phyloP scores from a whole-genome alignment of 2,329 filamentous ascomycete species.

The Ophiostoma fasciatum region DNA sequence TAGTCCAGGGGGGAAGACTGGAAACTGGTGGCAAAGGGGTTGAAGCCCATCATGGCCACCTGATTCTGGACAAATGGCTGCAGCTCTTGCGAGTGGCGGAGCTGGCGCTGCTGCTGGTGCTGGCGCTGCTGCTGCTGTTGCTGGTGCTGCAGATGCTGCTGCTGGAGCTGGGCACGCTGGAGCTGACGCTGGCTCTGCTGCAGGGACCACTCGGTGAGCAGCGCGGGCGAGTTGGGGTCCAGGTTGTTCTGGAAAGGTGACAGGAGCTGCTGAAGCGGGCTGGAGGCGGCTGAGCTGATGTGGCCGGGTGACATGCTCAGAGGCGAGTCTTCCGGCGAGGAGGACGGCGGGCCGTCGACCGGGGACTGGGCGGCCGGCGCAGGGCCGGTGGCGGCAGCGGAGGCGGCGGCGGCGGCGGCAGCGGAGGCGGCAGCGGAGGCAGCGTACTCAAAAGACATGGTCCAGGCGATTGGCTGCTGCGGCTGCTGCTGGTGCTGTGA shows the following conservation, averaged over 20 bases:
- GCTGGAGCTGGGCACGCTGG: constrained; percentile 20
- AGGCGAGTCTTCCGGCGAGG: constrained; percentile 37
- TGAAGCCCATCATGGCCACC: constrained; percentile 34
- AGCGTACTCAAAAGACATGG: constrained; percentile 36
- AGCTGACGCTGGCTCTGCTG: constrained; percentile 36
- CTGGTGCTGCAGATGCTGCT: constrained; percentile 30
- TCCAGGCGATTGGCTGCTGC: constrained; percentile 29
- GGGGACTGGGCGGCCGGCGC: constrained; percentile 21
- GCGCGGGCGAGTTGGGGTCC: constrained; percentile 31
- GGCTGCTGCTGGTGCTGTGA: constrained; percentile 20
- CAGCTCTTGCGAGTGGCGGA: constrained; percentile 27
- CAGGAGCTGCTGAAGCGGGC: constrained; percentile 38
- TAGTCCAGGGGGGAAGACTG: constrained; percentile 45
- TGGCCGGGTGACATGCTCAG: constrained; percentile 31
- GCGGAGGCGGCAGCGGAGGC: constrained; percentile 16
- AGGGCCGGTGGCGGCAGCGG: constrained; percentile 15
- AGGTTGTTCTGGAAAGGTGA: constrained; percentile 38
- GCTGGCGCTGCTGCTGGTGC: constrained; percentile 13
- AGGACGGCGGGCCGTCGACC: constrained; percentile 28
- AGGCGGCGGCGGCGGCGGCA: constrained; percentile 15
- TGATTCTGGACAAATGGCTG: constrained; percentile 42
- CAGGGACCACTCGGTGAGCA: constrained; percentile 47
- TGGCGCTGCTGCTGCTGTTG: constrained; percentile 30
- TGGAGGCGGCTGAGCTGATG: constrained; percentile 34
- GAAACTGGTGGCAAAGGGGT: constrained; percentile 34